phyloP scores from a whole-genome alignment of 306 rosid genomes.

The Fragaria nilgerrensis region DNA sequence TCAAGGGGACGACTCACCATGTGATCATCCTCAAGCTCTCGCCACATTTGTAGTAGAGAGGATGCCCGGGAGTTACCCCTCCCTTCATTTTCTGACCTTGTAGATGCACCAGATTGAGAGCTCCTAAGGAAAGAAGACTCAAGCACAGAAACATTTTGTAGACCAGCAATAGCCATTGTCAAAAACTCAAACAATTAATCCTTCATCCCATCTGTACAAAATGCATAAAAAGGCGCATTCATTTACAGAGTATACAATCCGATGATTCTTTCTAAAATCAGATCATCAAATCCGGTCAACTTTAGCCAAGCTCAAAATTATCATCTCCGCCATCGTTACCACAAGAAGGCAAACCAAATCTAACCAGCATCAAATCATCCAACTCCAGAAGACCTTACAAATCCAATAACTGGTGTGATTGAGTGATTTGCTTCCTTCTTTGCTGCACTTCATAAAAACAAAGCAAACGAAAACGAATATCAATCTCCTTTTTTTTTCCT shows the following conservation, averaged over 20 bases:
- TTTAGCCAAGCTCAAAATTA: slow-evolving; percentile 23
- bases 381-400: slow-evolving; percentile 11
- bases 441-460: slow-evolving; percentile 38
- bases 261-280: slow-evolving; percentile 40
- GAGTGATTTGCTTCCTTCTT: slow-evolving; percentile 18
- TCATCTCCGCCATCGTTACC: slow-evolving; percentile 15
- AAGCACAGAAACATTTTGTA: slow-evolving; percentile 65
- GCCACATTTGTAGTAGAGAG: slow-evolving; percentile 71
- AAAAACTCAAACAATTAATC: slow-evolving; percentile 20
- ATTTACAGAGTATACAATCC: slow-evolving; percentile 23
- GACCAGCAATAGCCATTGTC: slow-evolving; percentile 86
- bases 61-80: slow-evolving; percentile 61
- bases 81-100: slow-evolving; percentile 54
- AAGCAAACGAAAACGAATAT: background rate
- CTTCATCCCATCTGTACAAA: slow-evolving; percentile 48
- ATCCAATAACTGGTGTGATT: slow-evolving; percentile 4
- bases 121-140: slow-evolving; percentile 73
- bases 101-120: slow-evolving; percentile 58
- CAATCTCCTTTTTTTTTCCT: background rate
- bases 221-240: slow-evolving; percentile 44
- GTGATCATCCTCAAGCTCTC: slow-evolving; percentile 84
- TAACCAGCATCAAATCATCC: slow-evolving; percentile 22
- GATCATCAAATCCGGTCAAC: slow-evolving; percentile 25
- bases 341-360: slow-evolving; percentile 23
- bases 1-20: slow-evolving; percentile 58